phyloP scores from a whole-genome alignment of 2,329 filamentous ascomycete species.

The Aspergillus pseudoglaucus region DNA sequence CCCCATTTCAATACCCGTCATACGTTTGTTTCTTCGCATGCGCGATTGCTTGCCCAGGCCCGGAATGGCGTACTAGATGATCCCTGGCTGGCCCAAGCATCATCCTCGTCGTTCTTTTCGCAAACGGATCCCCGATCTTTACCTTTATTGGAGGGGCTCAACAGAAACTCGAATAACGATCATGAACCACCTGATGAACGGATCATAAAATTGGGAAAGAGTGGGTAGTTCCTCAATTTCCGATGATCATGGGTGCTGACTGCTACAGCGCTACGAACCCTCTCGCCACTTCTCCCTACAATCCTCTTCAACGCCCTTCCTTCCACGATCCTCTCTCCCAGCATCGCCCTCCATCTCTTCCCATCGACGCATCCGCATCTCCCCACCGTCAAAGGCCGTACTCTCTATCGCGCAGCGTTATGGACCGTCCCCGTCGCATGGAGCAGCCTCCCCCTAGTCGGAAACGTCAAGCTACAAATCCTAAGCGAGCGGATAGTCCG shows the following conservation, averaged over 20 bases:
- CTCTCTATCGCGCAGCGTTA: constrained; percentile 85
- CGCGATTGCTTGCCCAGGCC: constrained; percentile 29
- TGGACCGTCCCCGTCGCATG: constrained; percentile 96
- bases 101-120: constrained; percentile 19
- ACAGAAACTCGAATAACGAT: constrained; percentile 23
- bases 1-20: constrained; percentile 11
- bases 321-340: constrained; percentile 56
- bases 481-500: constrained; percentile 83
- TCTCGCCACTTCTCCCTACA: constrained; percentile 58
- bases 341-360: constrained; percentile 57
- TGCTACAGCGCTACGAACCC: constrained; percentile 48
- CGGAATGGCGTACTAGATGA: constrained; percentile 31
- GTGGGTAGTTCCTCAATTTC: constrained; percentile 31
- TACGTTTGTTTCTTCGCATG: constrained; percentile 21
- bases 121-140: constrained; percentile 15
- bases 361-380: constrained; percentile 60
- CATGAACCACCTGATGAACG: constrained; percentile 52
- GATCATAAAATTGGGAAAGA: constrained; percentile 56
- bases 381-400: constrained; percentile 81
- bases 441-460: constrained; percentile 85
- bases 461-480: constrained; percentile 82
- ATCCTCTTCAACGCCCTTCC: constrained; percentile 56
- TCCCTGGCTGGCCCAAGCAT: constrained; percentile 24
- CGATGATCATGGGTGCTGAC: constrained; percentile 6
- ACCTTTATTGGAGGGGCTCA: constrained; percentile 17